A percentile compares a stretch with the other conserved stretches of the same genome.
Evolutionary conservation across 106 monocot species (phyloP).

Genomic region (Allium fistulosum): DNA sequence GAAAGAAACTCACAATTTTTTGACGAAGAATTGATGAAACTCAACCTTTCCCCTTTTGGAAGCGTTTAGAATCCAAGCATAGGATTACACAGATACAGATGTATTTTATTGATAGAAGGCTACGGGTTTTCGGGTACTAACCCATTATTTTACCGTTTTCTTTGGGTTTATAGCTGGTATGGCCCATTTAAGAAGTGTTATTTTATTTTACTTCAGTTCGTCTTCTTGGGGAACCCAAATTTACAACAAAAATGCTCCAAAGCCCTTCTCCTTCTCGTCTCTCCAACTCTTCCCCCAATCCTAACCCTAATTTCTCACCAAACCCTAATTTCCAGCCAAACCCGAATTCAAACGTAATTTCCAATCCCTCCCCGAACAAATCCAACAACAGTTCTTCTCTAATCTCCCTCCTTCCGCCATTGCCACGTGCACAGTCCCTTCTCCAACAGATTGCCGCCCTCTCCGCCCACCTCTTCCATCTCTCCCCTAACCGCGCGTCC

Average conservation of each 20-base stretch:
- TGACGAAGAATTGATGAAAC: no score
- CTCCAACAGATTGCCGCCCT: conserved; percentile 73
- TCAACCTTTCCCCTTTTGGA: no score
- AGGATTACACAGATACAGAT: no score
- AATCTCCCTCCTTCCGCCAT: conserved; percentile 82
- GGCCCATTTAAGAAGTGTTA: no score
- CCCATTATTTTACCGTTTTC: no score
- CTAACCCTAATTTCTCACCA: conserved; percentile 28
- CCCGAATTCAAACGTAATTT: neutral
- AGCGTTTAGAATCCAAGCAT: no score
- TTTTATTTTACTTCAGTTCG: no score
- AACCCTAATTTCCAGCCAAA: conserved; percentile 18
- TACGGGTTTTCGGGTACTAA: no score
- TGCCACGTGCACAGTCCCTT: conserved; percentile 72
- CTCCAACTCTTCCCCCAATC: conserved; percentile 13
- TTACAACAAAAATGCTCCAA: conserved; percentile 26
- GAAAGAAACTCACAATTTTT: no score
- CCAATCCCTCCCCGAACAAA: conserved; percentile 7
- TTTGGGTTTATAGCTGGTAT: no score
- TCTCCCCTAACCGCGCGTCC: conserved; percentile 56
- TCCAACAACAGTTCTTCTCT: conserved; percentile 18
- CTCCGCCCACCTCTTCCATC: conserved; percentile 69
- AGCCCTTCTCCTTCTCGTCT: conserved; percentile 51
- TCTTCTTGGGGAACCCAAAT: no score
- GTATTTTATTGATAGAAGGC: no score